Evolutionary conservation across 805 yeast species (phyloP).

Genomic region (Lipomyces yamanashiensis): DNA sequence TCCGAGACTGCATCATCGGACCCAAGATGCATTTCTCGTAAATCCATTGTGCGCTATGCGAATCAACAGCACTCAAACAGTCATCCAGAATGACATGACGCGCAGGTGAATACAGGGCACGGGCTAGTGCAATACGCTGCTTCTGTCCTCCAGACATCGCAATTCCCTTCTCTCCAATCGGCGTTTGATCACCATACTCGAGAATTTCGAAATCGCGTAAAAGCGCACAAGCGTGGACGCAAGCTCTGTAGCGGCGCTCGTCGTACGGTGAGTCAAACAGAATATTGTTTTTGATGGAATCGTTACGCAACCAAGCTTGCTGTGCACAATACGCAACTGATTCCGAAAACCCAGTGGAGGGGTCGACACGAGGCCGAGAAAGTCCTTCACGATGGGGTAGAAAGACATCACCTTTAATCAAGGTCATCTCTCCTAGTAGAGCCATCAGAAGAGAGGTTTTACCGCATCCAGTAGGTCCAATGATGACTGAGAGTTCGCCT

Average conservation of each 20-base stretch:
- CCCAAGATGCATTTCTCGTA: conserved; percentile 92
- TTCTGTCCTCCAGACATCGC: conserved; percentile 97
- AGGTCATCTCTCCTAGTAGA: conserved; percentile 79
- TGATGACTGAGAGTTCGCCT: conserved; percentile 75
- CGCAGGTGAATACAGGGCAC: conserved; percentile 88
- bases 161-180: conserved; percentile 97
- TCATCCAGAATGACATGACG: conserved; percentile 85
- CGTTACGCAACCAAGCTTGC: conserved; percentile 91
- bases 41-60: conserved; percentile 93
- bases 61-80: conserved; percentile 95
- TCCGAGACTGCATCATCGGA: conserved; percentile 80
- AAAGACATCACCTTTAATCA: conserved; percentile 62
- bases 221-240: conserved; percentile 87
- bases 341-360: conserved; percentile 78
- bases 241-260: conserved; percentile 74
- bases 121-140: conserved; percentile 91
- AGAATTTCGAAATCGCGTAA: conserved; percentile 84
- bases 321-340: conserved; percentile 96
- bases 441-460: conserved; percentile 84
- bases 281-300: conserved; percentile 82
- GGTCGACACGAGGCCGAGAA: conserved; percentile 69
- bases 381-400: conserved; percentile 73
- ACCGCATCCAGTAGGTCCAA: conserved; percentile 90
- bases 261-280: conserved; percentile 74
- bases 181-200: conserved; percentile 88